Percentiles rank a stretch among this genome's conserved stretches.
phyloP scores from a whole-genome alignment of 768 basidiomycete species.

The Russula griseocarnosa region DNA sequence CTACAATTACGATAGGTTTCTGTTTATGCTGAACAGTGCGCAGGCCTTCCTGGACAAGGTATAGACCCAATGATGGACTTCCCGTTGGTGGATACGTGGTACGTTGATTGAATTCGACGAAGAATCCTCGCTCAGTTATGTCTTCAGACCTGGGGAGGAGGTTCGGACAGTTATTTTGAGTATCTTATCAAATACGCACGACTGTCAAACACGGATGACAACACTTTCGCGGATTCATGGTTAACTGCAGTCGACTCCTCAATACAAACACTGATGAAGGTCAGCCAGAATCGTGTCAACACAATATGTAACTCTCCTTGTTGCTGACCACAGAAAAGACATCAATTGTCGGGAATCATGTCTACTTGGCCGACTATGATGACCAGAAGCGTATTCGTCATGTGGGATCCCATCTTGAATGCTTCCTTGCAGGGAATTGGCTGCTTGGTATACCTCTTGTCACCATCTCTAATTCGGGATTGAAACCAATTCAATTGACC shows the following conservation, averaged over 20 bases:
- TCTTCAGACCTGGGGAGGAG: conserved; percentile 58
- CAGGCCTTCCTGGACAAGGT: conserved; percentile 53
- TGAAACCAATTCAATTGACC: conserved; percentile 13
- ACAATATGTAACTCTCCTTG: too few species aligned
- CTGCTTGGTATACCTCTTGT: conserved; percentile 46
- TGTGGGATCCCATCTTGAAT: conserved; percentile 69
- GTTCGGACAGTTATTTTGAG: conserved; percentile 74
- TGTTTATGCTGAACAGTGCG: conserved; percentile 24
- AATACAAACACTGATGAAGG: conserved; percentile 53
- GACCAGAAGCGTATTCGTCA: conserved; percentile 40
- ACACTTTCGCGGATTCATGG: conserved; percentile 65
- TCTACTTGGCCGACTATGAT: conserved; percentile 66
- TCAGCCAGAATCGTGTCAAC: conserved; percentile 30
- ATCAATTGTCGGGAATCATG: conserved; percentile 58
- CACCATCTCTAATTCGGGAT: neutral
- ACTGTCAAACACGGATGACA: conserved; percentile 60
- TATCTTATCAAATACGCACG: conserved; percentile 72
- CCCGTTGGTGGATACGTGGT: neutral
- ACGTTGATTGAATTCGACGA: neutral
- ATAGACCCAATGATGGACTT: conserved; percentile 44
- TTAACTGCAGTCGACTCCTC: conserved; percentile 67
- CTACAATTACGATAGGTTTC: conserved; percentile 3
- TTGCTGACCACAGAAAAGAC: conserved; percentile 38
- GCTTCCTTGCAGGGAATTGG: conserved; percentile 77
- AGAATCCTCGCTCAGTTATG: neutral